phyloP scores from a whole-genome alignment of 2,329 filamentous ascomycete species.

The Fusarium euwallaceae region DNA sequence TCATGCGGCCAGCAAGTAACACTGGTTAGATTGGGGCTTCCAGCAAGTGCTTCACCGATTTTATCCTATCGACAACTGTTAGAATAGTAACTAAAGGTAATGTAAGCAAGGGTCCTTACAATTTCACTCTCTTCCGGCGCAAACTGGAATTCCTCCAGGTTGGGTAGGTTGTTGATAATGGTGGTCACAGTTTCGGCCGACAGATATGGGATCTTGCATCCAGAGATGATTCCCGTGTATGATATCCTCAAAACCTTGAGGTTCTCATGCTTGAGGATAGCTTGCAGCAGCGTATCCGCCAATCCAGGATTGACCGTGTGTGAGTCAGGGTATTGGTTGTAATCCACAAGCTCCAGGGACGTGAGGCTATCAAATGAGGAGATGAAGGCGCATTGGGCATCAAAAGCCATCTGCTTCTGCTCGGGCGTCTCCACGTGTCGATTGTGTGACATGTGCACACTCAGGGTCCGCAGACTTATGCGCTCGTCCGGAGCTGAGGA shows the following conservation, averaged over 20 bases:
- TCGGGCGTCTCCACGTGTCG: not conserved
- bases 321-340: not conserved
- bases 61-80: slow-evolving; percentile 4
- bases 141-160: slow-evolving; percentile 25
- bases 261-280: slow-evolving; percentile 34
- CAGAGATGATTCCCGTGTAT: not conserved
- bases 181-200: slow-evolving; percentile 15
- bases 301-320: slow-evolving; percentile 13
- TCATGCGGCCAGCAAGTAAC: slow-evolving; percentile 19
- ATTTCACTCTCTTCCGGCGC: slow-evolving; percentile 7
- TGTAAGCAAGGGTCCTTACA: not conserved
- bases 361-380: slow-evolving; percentile 35
- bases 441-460: not conserved
- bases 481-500: not conserved
- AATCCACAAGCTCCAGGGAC: slow-evolving; percentile 10
- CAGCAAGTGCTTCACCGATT: slow-evolving; percentile 21
- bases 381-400: slow-evolving; percentile 16
- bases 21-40: slow-evolving; percentile 10
- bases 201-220: slow-evolving; percentile 17
- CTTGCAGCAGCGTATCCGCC: slow-evolving; percentile 11
- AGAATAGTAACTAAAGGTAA: not conserved
- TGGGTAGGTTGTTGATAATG: slow-evolving; percentile 26
- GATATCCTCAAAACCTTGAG: slow-evolving; percentile 22
- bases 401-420: not conserved
- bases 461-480: slow-evolving; percentile 15